phyloP scores from a whole-genome alignment of 805 yeast genomes.

The Wickerhamomyces strasburgensis region DNA sequence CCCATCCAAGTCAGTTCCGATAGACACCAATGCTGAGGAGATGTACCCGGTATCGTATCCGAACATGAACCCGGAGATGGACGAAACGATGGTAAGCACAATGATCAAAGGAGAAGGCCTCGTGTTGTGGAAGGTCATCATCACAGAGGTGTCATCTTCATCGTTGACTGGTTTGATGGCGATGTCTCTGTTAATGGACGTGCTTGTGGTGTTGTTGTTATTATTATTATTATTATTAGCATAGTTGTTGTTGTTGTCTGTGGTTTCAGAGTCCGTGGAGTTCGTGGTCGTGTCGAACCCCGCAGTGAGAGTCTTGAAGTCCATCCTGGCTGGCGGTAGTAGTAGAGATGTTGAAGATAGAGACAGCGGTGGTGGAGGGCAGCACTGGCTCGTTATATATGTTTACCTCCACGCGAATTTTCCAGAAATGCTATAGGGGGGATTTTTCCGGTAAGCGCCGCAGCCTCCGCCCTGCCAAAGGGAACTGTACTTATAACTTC shows the following conservation, averaged over 20 bases:
- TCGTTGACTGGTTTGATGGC: slow-evolving; percentile 36
- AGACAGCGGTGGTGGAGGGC: too few species aligned
- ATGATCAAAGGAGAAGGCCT: slow-evolving; percentile 62
- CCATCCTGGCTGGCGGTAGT: too few species aligned
- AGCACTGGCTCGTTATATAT: too few species aligned
- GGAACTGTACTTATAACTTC: too few species aligned
- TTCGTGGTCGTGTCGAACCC: slow-evolving; percentile 9
- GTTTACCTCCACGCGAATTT: too few species aligned
- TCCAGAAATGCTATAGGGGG: too few species aligned
- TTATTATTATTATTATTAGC: too few species aligned
- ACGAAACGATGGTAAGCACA: slow-evolving; percentile 66
- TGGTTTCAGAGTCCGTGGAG: not conserved
- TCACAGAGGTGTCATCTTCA: slow-evolving; percentile 44
- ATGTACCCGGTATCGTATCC: slow-evolving; percentile 98
- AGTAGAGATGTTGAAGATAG: too few species aligned
- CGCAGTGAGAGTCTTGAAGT: slow-evolving; percentile 13
- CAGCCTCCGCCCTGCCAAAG: too few species aligned
- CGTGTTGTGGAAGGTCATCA: slow-evolving; percentile 43
- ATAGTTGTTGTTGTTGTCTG: too few species aligned
- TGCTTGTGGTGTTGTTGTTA: too few species aligned
- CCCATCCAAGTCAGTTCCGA: slow-evolving; percentile 68
- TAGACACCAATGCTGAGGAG: slow-evolving; percentile 84
- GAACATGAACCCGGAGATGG: slow-evolving; percentile 93
- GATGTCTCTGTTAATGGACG: slow-evolving; percentile 7
- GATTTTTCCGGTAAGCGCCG: too few species aligned